These are phyloP conservation scores for Psophocarpus tetragonolobus DNA, from an alignment of 306 rosid genomes.

Conservation along the genomic window DNA sequence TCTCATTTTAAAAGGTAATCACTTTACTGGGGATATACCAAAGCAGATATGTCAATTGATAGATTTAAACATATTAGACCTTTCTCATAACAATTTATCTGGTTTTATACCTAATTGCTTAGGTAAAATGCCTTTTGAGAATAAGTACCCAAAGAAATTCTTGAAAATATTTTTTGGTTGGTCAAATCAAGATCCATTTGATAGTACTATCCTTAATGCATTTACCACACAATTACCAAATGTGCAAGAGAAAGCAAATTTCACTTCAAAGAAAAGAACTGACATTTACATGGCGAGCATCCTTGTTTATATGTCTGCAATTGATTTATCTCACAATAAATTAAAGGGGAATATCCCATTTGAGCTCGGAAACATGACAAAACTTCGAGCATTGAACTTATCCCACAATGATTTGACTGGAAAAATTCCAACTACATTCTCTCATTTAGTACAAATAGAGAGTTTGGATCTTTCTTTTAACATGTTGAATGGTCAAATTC, in stretches of 20 bases:
- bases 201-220: too few species aligned
- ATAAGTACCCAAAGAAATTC: too few species aligned
- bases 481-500: background rate
- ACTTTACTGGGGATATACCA: background rate
- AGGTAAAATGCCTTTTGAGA: background rate
- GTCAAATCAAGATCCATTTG: too few species aligned
- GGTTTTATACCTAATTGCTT: slow-evolving; percentile 8
- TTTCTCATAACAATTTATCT: background rate
- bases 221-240: too few species aligned
- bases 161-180: too few species aligned
- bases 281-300: background rate
- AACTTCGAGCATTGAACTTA: background rate
- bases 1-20: slow-evolving; percentile 19
- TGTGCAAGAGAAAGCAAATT: background rate
- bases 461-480: slow-evolving; percentile 13
- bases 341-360: background rate
- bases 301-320: background rate
- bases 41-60: background rate
- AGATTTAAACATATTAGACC: background rate
- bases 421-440: background rate
- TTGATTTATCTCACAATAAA: background rate
- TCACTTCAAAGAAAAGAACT: background rate
- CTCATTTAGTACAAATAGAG: background rate
- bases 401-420: background rate
- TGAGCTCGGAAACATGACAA: slow-evolving; percentile 14